Percentiles rank a stretch among this genome's conserved stretches.
phyloP scores from a whole-genome alignment of 495 filamentous ascomycete species.

The Daldinia vernicosa region DNA sequence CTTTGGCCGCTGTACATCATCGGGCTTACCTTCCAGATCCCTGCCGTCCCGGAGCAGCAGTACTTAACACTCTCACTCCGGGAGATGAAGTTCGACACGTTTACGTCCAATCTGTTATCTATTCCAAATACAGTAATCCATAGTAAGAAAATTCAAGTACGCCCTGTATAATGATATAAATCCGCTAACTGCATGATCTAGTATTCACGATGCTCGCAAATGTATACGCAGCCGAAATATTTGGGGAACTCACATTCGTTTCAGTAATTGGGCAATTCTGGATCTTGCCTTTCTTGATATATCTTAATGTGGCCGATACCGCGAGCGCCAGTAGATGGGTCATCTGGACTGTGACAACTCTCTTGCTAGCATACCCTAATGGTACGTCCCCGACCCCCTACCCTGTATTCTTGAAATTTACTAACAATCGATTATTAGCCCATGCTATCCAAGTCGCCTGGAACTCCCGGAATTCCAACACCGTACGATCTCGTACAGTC shows the following conservation, averaged over 20 bases:
- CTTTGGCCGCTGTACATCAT: slow-evolving; percentile 79
- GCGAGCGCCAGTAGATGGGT: slow-evolving; percentile 58
- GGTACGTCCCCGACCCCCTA: slow-evolving; percentile 48
- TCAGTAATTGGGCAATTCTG: slow-evolving; percentile 59
- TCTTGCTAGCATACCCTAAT: slow-evolving; percentile 66
- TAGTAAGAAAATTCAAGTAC: slow-evolving; percentile 36
- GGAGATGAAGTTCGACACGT: slow-evolving; percentile 70
- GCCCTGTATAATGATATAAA: slow-evolving; percentile 2
- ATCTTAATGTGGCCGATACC: slow-evolving; percentile 56
- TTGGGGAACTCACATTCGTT: slow-evolving; percentile 56
- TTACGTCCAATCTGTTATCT: slow-evolving; percentile 66
- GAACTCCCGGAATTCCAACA: slow-evolving; percentile 62
- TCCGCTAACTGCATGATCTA: slow-evolving; percentile 23
- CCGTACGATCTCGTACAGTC: slow-evolving; percentile 64
- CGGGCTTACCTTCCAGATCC: slow-evolving; percentile 69
- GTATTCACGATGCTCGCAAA: slow-evolving; percentile 55
- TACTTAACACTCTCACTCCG: slow-evolving; percentile 74
- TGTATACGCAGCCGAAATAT: slow-evolving; percentile 59
- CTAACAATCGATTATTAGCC: slow-evolving; percentile 30
- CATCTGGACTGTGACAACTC: slow-evolving; percentile 62
- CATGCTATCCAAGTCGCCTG: slow-evolving; percentile 55
- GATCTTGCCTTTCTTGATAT: slow-evolving; percentile 63
- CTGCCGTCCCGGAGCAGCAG: slow-evolving; percentile 59
- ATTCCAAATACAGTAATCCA: slow-evolving; percentile 49
- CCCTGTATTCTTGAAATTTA: not conserved